These are phyloP conservation scores for Populus hybrid DNA, from an alignment of 441 rosid genomes.

Conservation along the genomic window DNA sequence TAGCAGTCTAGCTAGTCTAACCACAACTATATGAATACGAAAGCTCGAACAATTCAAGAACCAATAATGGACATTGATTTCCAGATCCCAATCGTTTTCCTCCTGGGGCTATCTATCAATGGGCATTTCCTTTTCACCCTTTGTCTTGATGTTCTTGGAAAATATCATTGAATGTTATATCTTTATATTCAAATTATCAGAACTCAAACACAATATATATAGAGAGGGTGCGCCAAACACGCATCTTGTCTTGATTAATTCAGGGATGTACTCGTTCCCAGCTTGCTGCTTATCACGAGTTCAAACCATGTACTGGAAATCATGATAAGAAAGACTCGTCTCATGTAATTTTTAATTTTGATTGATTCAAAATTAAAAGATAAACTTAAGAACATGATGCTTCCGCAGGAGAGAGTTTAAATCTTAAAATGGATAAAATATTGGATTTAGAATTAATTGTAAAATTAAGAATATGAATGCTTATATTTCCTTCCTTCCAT, in stretches of 20 bases:
- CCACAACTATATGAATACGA: neutral
- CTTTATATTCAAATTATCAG: neutral
- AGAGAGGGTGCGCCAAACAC: neutral
- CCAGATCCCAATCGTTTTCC: neutral
- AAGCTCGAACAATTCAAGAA: neutral
- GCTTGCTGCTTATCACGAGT: neutral
- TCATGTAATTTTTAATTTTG: too few relatives aligned
- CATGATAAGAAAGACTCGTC: neutral
- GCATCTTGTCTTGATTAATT: neutral
- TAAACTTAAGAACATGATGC: too few relatives aligned
- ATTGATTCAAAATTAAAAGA: too few relatives aligned
- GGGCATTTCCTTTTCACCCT: neutral
- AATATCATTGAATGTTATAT: neutral
- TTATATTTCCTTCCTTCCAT: neutral
- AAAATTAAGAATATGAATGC: neutral
- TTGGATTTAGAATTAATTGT: neutral
- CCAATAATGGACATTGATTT: neutral
- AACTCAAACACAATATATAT: neutral
- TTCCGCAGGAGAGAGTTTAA: neutral
- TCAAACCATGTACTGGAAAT: too few relatives aligned
- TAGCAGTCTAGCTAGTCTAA: too few relatives aligned
- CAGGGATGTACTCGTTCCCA: too few relatives aligned
- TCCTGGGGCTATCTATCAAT: neutral
- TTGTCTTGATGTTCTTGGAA: neutral
- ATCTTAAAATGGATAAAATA: too few relatives aligned